A percentile compares a stretch with the other conserved stretches of the same genome.
Evolutionary conservation across 192 early-diverging fungal species (phyloP).

Genomic region (Fimicolochytrium jonesii): DNA sequence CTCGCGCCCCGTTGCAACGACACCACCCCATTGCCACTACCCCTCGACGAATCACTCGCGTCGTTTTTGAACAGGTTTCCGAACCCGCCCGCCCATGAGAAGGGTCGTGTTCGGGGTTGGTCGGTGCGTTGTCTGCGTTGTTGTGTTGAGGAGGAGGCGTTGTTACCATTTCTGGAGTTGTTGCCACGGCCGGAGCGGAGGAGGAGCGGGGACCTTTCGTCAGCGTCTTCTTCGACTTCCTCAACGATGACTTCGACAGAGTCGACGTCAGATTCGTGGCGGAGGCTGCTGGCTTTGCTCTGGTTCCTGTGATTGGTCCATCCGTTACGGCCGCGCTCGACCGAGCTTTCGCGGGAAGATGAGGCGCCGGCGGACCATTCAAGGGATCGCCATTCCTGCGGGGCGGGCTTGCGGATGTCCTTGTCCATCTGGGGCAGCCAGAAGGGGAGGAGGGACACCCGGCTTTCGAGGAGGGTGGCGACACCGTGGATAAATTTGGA

Average conservation of each 20-base stretch:
- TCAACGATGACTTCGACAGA: constrained; percentile 24
- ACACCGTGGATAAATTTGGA: constrained; percentile 97
- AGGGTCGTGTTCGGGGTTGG: no score
- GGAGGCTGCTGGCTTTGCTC: neutral
- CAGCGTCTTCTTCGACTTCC: constrained; percentile 13
- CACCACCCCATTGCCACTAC: neutral
- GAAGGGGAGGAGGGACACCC: constrained; percentile 82
- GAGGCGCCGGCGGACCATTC: constrained; percentile 18
- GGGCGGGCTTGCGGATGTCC: constrained; percentile 81
- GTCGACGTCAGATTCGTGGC: constrained; percentile 4
- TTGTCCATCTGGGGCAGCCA: constrained; percentile 95
- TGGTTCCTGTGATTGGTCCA: neutral
- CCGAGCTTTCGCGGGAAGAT: constrained; percentile 10
- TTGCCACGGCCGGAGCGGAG: no score
- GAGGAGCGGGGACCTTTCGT: constrained; percentile 23
- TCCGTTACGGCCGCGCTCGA: constrained; percentile 7
- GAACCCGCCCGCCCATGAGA: constrained; percentile 19
- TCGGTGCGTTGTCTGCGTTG: no score
- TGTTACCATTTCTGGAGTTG: no score
- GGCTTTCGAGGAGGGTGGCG: constrained; percentile 68
- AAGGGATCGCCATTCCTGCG: constrained; percentile 21
- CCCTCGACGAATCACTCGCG: neutral
- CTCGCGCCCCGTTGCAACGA: no score
- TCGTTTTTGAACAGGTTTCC: constrained; percentile 14
- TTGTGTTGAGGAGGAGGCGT: no score